Base-by-base conservation (phyloP, 73 alveolate genomes). In the Paramecium sonneborni region DNA sequence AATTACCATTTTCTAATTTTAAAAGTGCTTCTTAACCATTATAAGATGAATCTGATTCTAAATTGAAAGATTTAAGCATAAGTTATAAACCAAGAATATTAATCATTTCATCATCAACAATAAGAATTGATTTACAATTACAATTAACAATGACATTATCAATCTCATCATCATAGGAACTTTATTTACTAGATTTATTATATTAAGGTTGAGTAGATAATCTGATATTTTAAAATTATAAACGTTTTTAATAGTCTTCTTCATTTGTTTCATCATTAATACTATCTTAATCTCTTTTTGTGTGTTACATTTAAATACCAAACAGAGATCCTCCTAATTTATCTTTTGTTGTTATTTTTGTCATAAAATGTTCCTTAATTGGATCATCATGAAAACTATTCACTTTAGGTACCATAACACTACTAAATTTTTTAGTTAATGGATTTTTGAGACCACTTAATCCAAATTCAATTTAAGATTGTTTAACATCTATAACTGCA, bases 31-130 rank as follows among this genome's bases (percentile, higher is more conserved):
- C 90, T 46, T 41, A 14, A 2, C 90, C 90, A 79, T 79, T 79
- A 23, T 41, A 79, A 4, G 90, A 57, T 14, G 32, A 20, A 79
- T 79, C 90, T 34, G 86, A 30, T 72, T 72, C 86, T 15, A 35
- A 1, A 34, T 72, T 34, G 32, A 72, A 72, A 1, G 38, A 72
- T 14, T 72, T 72, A 9, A 72, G 35, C 86, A 72, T 72, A 14
- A 72, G 28, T 34, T 30, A 7, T 38, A 37, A 34, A 3, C 86
- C 86, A 9, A 72, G 18, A 34, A 72, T 72, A 72, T 72, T 72
- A 0, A 72, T 72, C 86, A 72, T 72, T 15, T 72, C 86, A 72
- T 72, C 86, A 35, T 72, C 86, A 35, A 72, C 86, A 1, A 72
- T 72, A 15, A 72, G 44, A 15, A 72, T 72, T 10, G 12, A 9